Evolutionary conservation across 2,329 filamentous ascomycete species (phyloP), one percentile per base, ranked within the genome.

Genomic region (Neonectria faginata): DNA sequence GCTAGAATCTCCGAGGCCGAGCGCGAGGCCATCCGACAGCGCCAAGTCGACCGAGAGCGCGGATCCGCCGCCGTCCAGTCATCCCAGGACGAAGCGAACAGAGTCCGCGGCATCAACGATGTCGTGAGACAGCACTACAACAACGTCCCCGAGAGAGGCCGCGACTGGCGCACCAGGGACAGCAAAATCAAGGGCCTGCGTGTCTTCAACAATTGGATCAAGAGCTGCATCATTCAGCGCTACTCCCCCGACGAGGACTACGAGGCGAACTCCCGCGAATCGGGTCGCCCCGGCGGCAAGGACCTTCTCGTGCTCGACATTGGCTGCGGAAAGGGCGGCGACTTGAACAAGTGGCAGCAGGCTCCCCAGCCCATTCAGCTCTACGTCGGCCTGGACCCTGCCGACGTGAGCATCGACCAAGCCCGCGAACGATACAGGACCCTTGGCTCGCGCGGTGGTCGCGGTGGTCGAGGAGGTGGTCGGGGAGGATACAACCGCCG

Each of bases 141-240:
- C 79, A 91, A 92, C 41, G 95, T 98, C 0, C 95, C 95, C 0
- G 92, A 99, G 82, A 89, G 94, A 31, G 96, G 96, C 12, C 89
- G 95, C 58, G 94, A 97, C 75, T 99, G 96, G 95, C 89, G 96
- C 54, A 93, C 92, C 77, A 97, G 93, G 7, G 94, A 97, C 74
- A 97, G 92, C 79, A 91, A 92, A 74, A 99, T 99, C 83, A 97
- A 97, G 81, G 96, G 96, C 0, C 83, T 99, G 57, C 89, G 96
- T 57, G 93, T 92, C 70, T 96, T 97, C 84, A 99, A 99, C 82
- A 99, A 99, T 79, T 99, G 96, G 96, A 88, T 99, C 81, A 99
- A 99, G 84, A 97, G 93, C 76, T 95, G 92, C 54, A 88, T 98
- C 71, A 98, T 99, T 71, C 94, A 98, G 77, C 97, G 97, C 77